phyloP scores from a whole-genome alignment of 192 early-diverging fungal species.

The Chytriomyces confervae region DNA sequence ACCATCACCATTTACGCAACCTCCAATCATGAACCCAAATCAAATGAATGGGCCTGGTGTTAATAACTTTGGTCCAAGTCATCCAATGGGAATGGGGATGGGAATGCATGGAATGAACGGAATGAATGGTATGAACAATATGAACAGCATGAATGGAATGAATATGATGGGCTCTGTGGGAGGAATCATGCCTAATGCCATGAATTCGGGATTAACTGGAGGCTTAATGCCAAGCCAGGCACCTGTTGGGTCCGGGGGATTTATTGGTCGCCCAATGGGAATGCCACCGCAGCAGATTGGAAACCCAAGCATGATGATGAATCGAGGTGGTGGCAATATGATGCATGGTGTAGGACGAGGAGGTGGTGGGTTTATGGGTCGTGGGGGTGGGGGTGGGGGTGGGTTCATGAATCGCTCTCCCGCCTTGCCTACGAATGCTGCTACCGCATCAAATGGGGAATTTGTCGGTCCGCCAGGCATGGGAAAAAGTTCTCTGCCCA shows the following conservation, averaged over 20 bases:
- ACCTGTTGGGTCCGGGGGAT: no score
- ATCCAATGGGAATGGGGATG: not conserved
- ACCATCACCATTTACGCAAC: not conserved
- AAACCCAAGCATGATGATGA: conserved; percentile 8
- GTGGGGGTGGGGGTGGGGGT: not conserved
- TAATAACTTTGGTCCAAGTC: not conserved
- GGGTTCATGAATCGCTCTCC: not conserved
- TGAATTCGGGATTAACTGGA: not conserved
- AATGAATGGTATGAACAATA: not conserved
- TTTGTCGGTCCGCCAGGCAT: not conserved
- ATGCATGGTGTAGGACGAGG: not conserved
- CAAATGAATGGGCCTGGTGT: not conserved
- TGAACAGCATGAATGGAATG: not conserved
- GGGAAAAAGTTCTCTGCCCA: not conserved
- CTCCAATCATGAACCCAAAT: not conserved
- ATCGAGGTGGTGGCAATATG: not conserved
- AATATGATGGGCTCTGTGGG: conserved; percentile 2
- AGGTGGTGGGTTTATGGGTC: conserved; percentile 6
- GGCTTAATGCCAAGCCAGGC: not conserved
- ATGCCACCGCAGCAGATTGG: no score
- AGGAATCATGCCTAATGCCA: conserved; percentile 2
- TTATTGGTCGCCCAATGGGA: no score
- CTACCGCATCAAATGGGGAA: not conserved
- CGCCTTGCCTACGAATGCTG: not conserved
- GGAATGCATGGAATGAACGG: not conserved